Percentiles rank a stretch among this genome's conserved stretches.
phyloP scores from a whole-genome alignment of 768 basidiomycete genomes.

The Amanita muscaria region DNA sequence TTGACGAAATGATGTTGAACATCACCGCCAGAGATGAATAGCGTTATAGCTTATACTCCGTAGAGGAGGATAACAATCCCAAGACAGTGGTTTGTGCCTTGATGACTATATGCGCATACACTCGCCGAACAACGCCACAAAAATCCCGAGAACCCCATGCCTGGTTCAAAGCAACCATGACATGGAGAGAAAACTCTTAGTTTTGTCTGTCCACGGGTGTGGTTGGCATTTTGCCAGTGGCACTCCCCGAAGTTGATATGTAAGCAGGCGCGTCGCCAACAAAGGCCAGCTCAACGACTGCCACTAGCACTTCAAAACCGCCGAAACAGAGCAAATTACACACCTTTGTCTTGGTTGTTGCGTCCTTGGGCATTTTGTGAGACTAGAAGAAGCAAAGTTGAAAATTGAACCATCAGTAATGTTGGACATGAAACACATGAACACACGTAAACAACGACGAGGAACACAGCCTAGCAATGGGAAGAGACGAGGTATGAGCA shows the following conservation, averaged over 20 bases:
- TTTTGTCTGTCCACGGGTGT: neutral
- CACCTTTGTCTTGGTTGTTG: constrained; percentile 60
- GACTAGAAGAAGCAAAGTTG: constrained; percentile 5
- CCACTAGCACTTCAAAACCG: constrained; percentile 10
- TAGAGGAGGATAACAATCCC: neutral
- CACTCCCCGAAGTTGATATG: neutral
- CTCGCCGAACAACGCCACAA: neutral
- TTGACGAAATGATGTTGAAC: too few relatives aligned
- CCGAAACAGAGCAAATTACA: constrained; percentile 19
- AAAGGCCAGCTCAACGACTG: neutral
- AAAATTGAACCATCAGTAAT: constrained; percentile 8
- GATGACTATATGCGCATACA: neutral
- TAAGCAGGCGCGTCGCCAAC: neutral
- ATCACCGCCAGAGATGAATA: too few relatives aligned
- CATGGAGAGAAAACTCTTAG: neutral
- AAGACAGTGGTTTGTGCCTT: too few relatives aligned
- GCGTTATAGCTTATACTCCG: too few relatives aligned
- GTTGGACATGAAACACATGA: constrained; percentile 7
- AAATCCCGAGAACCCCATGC: neutral
- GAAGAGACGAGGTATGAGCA: neutral
- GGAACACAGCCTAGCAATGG: neutral
- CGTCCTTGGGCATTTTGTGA: constrained; percentile 70
- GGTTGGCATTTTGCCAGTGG: neutral
- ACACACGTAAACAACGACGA: constrained; percentile 4
- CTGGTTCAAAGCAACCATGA: neutral